Conservation (phyloP, 202 grass and related monocot species). For the Eragrostis tef region DNA sequence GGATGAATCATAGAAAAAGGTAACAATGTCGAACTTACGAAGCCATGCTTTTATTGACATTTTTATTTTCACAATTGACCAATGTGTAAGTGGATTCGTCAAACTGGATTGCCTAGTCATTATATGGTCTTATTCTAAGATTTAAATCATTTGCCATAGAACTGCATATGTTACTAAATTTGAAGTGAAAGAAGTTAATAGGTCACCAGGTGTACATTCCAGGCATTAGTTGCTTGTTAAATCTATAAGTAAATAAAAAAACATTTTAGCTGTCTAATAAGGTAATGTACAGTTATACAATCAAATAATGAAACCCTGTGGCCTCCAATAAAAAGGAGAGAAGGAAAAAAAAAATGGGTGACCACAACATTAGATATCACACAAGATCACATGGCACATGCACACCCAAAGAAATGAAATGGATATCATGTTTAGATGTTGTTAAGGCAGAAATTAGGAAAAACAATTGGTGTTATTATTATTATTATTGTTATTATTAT, state of each 20-base stretch:
- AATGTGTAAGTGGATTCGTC: not conserved
- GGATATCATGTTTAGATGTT: too few relatives aligned
- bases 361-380: not conserved
- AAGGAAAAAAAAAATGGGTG: not conserved
- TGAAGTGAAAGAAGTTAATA: conserved; percentile 6
- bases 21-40: conserved; percentile 24
- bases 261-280: not conserved
- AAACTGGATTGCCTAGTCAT: conserved; percentile 21
- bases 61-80: conserved; percentile 27
- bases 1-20: conserved; percentile 14
- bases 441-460: too few relatives aligned
- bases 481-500: too few relatives aligned
- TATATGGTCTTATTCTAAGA: not conserved
- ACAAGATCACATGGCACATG: not conserved
- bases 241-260: not conserved
- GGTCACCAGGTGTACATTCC: not conserved
- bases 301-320: not conserved
- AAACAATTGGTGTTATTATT: too few relatives aligned
- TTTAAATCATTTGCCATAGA: conserved; percentile 20
- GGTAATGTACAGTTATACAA: not conserved
- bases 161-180: not conserved
- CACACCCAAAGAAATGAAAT: too few relatives aligned
- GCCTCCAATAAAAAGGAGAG: too few relatives aligned
- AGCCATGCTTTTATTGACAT: conserved; percentile 3
- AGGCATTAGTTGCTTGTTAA: conserved; percentile 1